These are phyloP conservation scores for Rhizopus stolonifer DNA, from an alignment of 371 early-diverging fungal species.

Conservation along the genomic window DNA sequence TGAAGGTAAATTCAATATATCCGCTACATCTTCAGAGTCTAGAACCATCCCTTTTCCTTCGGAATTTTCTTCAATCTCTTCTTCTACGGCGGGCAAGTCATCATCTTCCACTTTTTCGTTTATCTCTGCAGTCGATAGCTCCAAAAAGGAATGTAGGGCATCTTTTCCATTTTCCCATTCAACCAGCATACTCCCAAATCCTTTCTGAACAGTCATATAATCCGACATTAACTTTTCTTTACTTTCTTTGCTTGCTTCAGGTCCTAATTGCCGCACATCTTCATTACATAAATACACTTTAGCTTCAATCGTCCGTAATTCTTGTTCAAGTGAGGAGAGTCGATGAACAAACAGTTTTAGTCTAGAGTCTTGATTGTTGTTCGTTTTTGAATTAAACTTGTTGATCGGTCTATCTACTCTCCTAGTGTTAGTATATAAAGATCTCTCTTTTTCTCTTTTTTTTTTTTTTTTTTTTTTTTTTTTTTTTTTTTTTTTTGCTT, in stretches of 20 bases:
- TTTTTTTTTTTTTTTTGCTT: conserved; percentile 13
- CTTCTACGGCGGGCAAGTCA: no score
- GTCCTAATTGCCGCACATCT: conserved; percentile 37
- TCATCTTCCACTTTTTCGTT: not conserved
- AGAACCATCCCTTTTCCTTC: conserved; percentile 27
- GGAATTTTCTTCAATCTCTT: conserved; percentile 18
- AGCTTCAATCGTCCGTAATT: conserved; percentile 47
- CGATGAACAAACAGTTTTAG: conserved; percentile 44
- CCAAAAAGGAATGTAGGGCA: conserved; percentile 29
- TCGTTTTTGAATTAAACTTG: conserved; percentile 14
- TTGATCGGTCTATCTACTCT: conserved; percentile 37
- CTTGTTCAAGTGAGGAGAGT: conserved; percentile 43
- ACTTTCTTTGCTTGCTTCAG: conserved; percentile 4
- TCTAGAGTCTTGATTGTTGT: conserved; percentile 15
- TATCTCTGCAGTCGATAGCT: conserved; percentile 17
- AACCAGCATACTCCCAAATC: conserved; percentile 30
- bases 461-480: not conserved
- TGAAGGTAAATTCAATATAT: conserved; percentile 39
- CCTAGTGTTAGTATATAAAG: no score
- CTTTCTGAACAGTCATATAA: conserved; percentile 40
- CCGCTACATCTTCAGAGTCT: conserved; percentile 37
- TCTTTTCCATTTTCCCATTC: conserved; percentile 49
- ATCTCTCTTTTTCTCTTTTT: no score
- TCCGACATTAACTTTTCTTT: conserved; percentile 32
- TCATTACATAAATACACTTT: conserved; percentile 50